Conservation (phyloP, 148 eudicot species). For the Silene conica region DNA sequence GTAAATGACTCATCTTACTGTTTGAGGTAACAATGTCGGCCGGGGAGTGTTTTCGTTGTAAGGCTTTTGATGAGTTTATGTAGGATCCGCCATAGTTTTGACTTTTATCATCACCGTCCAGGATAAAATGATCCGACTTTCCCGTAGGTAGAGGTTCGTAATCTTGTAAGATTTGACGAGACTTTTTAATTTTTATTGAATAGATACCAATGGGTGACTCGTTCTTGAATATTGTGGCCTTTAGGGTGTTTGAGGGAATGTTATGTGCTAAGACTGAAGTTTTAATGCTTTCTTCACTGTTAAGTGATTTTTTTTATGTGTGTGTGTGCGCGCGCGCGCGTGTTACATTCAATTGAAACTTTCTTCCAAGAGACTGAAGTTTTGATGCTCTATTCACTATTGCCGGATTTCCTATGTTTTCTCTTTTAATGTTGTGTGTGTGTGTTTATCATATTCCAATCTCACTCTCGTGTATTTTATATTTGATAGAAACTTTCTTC, state of each 20-base stretch:
- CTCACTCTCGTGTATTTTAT: no score
- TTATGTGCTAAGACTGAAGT: not conserved
- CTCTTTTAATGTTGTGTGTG: not conserved
- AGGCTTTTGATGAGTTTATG: not conserved
- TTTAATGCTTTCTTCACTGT: no score
- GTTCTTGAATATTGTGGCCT: not conserved
- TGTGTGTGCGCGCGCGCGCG: no score
- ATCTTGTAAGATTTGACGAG: not conserved
- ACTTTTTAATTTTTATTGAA: not conserved
- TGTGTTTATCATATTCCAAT: not conserved
- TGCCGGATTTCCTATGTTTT: not conserved
- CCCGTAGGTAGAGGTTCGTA: not conserved
- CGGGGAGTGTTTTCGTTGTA: not conserved
- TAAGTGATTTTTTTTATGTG: no score
- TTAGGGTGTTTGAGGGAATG: not conserved
- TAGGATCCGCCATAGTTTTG: not conserved
- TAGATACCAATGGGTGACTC: not conserved
- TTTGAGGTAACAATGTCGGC: not conserved
- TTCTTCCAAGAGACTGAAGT: not conserved
- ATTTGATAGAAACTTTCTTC: not conserved
- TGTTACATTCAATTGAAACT: no score
- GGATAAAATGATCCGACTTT: not conserved
- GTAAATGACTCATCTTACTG: not conserved
- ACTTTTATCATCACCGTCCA: not conserved
- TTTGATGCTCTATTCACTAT: not conserved